These are phyloP conservation scores for Penicillium nucicola DNA, from an alignment of 495 filamentous ascomycete genomes.

Conservation along the genomic window DNA sequence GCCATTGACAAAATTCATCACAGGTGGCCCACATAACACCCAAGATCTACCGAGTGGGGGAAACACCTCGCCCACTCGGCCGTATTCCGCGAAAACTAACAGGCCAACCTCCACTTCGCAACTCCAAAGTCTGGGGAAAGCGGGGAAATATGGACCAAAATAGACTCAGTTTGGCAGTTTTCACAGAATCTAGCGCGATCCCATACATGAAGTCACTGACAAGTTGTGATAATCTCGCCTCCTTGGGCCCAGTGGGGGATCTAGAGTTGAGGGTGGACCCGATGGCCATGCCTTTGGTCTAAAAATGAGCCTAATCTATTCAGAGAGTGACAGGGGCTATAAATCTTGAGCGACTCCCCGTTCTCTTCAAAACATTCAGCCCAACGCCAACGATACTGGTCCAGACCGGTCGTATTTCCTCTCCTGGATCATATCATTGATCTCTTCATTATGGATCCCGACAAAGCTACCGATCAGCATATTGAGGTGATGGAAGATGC, in stretches of 20 bases:
- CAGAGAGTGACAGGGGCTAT: too few species aligned
- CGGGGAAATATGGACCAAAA: conserved; percentile 1
- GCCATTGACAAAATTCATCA: too few species aligned
- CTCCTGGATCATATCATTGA: background rate
- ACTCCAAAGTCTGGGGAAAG: conserved; percentile 8
- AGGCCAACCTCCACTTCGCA: background rate
- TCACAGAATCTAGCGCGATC: background rate
- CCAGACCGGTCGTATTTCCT: background rate
- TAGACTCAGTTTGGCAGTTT: too few species aligned
- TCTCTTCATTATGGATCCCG: conserved; percentile 2
- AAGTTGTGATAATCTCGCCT: too few species aligned
- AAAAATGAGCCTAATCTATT: background rate
- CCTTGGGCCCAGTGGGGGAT: background rate
- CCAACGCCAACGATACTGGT: background rate
- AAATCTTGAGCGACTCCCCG: too few species aligned
- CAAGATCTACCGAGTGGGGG: background rate
- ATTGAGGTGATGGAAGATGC: conserved; percentile 20
- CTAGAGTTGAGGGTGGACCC: conserved; percentile 1
- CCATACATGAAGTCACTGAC: background rate
- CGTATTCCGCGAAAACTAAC: background rate
- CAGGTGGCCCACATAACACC: too few species aligned
- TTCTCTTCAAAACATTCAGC: too few species aligned
- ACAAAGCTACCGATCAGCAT: conserved; percentile 8
- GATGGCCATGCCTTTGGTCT: background rate
- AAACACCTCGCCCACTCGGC: conserved; percentile 7